A percentile compares a stretch with the other conserved stretches of the same genome.
These are phyloP conservation scores for Sphaerulina musiva DNA, from an alignment of 2,329 filamentous ascomycete genomes.

Conservation along the genomic window DNA sequence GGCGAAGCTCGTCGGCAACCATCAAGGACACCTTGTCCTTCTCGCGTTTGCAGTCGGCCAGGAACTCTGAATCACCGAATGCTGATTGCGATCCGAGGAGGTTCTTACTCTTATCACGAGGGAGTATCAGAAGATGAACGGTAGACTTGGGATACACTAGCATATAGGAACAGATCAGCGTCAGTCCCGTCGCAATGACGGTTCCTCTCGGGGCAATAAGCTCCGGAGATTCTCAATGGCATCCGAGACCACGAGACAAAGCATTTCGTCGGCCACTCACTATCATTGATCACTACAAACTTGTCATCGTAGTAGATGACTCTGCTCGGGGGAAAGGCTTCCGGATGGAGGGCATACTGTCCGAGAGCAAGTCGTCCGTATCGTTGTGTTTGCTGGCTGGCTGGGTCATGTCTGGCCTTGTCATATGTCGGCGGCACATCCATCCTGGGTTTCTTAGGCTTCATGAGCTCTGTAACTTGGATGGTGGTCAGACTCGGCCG, in stretches of 20 bases:
- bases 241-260: neutral
- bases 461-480: conserved; percentile 45
- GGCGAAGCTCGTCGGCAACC: conserved; percentile 67
- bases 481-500: conserved; percentile 22
- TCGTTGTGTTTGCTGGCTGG: conserved; percentile 14
- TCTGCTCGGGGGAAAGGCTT: conserved; percentile 50
- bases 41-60: conserved; percentile 57
- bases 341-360: conserved; percentile 59
- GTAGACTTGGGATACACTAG: conserved; percentile 70
- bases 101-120: conserved; percentile 57
- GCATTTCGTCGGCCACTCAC: neutral
- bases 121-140: conserved; percentile 82
- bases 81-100: conserved; percentile 69
- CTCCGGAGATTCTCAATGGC: neutral
- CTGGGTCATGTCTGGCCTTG: conserved; percentile 16
- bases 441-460: conserved; percentile 28
- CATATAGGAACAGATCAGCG: neutral
- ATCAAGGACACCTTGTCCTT: conserved; percentile 55
- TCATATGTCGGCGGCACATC: neutral
- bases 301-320: conserved; percentile 62
- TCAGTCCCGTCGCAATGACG: too few relatives aligned
- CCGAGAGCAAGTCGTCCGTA: conserved; percentile 47
- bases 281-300: conserved; percentile 73
- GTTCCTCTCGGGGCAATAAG: neutral
- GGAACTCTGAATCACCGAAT: conserved; percentile 64